phyloP scores from a whole-genome alignment of 2,329 filamentous ascomycete species.

The Pezicula carpinea region DNA sequence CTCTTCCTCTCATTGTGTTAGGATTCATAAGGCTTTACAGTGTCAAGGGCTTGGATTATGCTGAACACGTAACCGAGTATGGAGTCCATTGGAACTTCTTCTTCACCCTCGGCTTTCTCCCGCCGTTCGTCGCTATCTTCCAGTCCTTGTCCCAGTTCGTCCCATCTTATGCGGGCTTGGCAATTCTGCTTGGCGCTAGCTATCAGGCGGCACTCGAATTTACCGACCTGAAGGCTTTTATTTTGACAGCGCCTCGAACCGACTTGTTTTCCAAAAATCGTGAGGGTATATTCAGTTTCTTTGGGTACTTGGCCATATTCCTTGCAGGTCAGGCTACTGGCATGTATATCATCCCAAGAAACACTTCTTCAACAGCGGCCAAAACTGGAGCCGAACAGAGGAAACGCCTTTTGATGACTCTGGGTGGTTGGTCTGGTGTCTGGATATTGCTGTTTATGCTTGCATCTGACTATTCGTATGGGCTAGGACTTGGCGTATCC shows the following conservation, averaged over 20 bases:
- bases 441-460: constrained; percentile 71
- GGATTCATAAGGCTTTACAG: constrained; percentile 78
- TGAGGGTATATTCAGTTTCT: constrained; percentile 92
- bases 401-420: constrained; percentile 54
- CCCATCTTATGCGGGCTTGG: constrained; percentile 72
- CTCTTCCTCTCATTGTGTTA: constrained; percentile 74
- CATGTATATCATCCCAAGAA: constrained; percentile 68
- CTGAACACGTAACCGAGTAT: constrained; percentile 95
- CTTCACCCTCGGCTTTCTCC: constrained; percentile 86
- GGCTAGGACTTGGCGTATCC: constrained; percentile 73
- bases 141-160: constrained; percentile 66
- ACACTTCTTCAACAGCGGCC: constrained; percentile 39
- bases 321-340: constrained; percentile 82
- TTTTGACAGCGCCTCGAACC: constrained; percentile 74
- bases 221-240: constrained; percentile 74
- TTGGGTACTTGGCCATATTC: constrained; percentile 93
- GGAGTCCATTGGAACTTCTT: constrained; percentile 99
- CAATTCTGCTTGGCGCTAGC: constrained; percentile 59
- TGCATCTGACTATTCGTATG: constrained; percentile 63
- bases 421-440: constrained; percentile 58
- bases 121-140: constrained; percentile 82
- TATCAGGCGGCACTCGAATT: constrained; percentile 76
- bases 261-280: constrained; percentile 84
- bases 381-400: constrained; percentile 42
- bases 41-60: constrained; percentile 93